These are phyloP conservation scores for Odontarrhena argentea DNA, from an alignment of 345 rosid genomes.

Conservation along the genomic window DNA sequence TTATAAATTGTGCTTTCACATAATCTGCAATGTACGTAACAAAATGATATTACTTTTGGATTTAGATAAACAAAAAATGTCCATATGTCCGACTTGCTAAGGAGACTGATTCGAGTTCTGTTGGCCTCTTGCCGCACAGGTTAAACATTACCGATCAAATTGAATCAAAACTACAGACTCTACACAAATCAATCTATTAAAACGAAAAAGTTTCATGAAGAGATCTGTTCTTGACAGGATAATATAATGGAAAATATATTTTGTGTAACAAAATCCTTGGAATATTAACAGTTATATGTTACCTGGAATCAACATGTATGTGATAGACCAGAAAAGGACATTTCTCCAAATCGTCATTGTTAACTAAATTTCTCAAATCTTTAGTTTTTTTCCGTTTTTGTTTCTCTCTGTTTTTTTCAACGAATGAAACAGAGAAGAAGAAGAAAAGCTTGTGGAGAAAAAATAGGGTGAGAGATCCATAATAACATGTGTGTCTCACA, in stretches of 20 bases:
- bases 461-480: constrained; percentile 19
- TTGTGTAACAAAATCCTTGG: constrained; percentile 1
- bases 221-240: not conserved
- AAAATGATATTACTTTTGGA: too few species aligned
- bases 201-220: not conserved
- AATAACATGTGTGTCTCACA: constrained; percentile 19
- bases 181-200: not conserved
- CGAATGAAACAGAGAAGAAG: constrained; percentile 18
- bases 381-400: not conserved
- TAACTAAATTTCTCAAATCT: not conserved
- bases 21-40: constrained; percentile 32
- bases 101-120: constrained; percentile 96
- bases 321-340: constrained; percentile 21
- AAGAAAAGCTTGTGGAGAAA: constrained; percentile 30
- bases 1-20: constrained; percentile 46
- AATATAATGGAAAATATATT: not conserved
- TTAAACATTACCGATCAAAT: constrained; percentile 22
- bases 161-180: not conserved
- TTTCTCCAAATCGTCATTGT: constrained; percentile 32
- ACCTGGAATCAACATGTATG: constrained; percentile 37
- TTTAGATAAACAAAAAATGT: not conserved
- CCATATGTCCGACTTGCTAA: constrained; percentile 88
- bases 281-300: not conserved
- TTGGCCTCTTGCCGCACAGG: constrained; percentile 95
- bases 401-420: not conserved